Evolutionary conservation across 2,329 filamentous ascomycete species (phyloP), one percentile per base, ranked within the genome.

Genomic region (Xylaria sp.): DNA sequence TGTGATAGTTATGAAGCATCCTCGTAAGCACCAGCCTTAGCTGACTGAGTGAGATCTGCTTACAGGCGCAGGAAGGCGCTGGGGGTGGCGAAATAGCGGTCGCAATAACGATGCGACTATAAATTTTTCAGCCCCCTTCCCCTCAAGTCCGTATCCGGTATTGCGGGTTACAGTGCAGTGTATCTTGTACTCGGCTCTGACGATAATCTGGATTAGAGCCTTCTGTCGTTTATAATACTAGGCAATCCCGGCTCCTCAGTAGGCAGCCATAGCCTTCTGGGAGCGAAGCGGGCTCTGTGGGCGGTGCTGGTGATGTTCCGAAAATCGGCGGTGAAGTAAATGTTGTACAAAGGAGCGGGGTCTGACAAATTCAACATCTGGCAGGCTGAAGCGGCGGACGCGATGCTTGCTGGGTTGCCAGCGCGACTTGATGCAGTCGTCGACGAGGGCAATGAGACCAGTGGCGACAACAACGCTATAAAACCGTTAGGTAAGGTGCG

Each of bases 401-500:
- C 84, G 86, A 77, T 83, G 84, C 48, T 80, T 80, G 58, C 46
- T 57, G 7, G 54, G 62, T 73, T 84, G 89, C 89, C 93, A 96
- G 67, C 88, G 89, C 70, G 89, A 87, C 81, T 93, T 92, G 84
- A 98, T 97, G 82, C 90, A 93, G 82, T 98, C 94, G 78, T 98
- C 95, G 61, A 97, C 91, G 54, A 98, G 88, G 8, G 92, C 89
- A 75, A 97, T 90, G 74, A 98, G 87, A 28, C 95, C 95, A n/a
- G 94, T 96, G 56, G 94, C 89, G 71, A 98, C 88, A 72, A 98
- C 91, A 73, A 97, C 91, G 80, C 94, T 97, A 73, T 50, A 57
- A 58, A 67, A 4, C 46, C 8, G 75, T 80, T 74, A 79, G 73
- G 23, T 50, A 39, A 54, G 2, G 15, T n/a, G 13, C 10, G 7